Conservation (phyloP, 768 basidiomycete genomes). For the Agaricus blazei region DNA sequence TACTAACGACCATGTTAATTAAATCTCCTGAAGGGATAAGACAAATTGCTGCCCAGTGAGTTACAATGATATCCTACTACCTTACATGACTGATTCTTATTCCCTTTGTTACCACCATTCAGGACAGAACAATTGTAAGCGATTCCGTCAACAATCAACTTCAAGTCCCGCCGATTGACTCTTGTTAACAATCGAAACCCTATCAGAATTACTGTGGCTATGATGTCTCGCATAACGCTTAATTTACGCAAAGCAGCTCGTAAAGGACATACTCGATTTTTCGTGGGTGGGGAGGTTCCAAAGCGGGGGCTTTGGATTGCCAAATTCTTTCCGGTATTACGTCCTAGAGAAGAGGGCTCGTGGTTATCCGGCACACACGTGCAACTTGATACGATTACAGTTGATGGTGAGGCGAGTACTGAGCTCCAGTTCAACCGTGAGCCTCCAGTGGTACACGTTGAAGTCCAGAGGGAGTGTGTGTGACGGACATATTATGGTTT, state of each 20-base stretch:
- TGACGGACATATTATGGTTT: too few species aligned
- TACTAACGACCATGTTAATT: conserved; percentile 42
- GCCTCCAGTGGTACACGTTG: too few species aligned
- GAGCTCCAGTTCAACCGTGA: too few species aligned
- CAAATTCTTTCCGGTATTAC: too few species aligned
- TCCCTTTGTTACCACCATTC: background rate
- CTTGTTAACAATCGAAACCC: too few species aligned
- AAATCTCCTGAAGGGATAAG: conserved; percentile 38
- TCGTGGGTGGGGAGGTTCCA: background rate
- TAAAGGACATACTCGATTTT: conserved; percentile 2
- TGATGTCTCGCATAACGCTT: conserved; percentile 66
- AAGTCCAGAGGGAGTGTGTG: too few species aligned
- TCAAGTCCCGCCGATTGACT: background rate
- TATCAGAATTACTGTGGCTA: conserved; percentile 34
- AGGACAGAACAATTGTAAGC: conserved; percentile 34
- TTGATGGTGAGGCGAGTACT: too few species aligned
- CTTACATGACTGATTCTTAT: conserved; percentile 7
- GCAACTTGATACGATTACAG: too few species aligned
- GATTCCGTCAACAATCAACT: conserved; percentile 4
- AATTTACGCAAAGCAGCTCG: conserved; percentile 41
- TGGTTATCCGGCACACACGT: too few species aligned
- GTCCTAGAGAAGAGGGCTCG: too few species aligned
- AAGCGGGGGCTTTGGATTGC: background rate
- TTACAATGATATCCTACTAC: conserved; percentile 14
- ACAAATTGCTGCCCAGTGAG: conserved; percentile 44